Percentiles rank a stretch among this genome's conserved stretches.
Conservation (phyloP, 306 rosid species). For the Lathyrus sativus region DNA sequence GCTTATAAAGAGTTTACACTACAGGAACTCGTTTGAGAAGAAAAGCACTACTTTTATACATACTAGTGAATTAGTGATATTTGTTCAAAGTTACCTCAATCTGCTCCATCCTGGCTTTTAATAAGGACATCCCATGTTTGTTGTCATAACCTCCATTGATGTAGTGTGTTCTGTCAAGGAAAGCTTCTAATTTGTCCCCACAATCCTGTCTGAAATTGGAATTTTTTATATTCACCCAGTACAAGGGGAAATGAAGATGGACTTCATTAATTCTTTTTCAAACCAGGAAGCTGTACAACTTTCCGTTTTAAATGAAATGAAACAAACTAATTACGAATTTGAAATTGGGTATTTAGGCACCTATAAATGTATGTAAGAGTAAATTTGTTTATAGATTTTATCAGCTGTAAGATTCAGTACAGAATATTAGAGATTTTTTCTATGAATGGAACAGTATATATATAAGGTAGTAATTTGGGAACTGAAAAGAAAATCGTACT, state of each 20-base stretch:
- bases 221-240: slow-evolving; percentile 34
- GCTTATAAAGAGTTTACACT: slow-evolving; percentile 21
- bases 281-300: slow-evolving; percentile 5
- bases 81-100: slow-evolving; percentile 67
- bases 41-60: slow-evolving; percentile 16
- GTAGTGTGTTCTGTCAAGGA: slow-evolving; percentile 74
- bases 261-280: slow-evolving; percentile 25
- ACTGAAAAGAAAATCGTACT: slow-evolving; percentile 58
- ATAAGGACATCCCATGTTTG: slow-evolving; percentile 71
- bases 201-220: slow-evolving; percentile 64
- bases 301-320: slow-evolving; percentile 31
- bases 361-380: slow-evolving; percentile 7
- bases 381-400: slow-evolving; percentile 19
- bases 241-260: not conserved
- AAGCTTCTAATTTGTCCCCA: slow-evolving; percentile 70
- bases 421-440: slow-evolving; percentile 17
- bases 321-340: slow-evolving; percentile 8
- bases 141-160: slow-evolving; percentile 78
- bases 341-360: slow-evolving; percentile 6
- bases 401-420: slow-evolving; percentile 27
- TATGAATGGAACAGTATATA: slow-evolving; percentile 10
- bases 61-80: slow-evolving; percentile 7
- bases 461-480: slow-evolving; percentile 15
- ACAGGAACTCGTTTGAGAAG: slow-evolving; percentile 21
- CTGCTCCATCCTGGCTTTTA: slow-evolving; percentile 70